Evolutionary conservation across 495 filamentous ascomycete genomes (phyloP).

Genomic region (Penicillium verhagenii): DNA sequence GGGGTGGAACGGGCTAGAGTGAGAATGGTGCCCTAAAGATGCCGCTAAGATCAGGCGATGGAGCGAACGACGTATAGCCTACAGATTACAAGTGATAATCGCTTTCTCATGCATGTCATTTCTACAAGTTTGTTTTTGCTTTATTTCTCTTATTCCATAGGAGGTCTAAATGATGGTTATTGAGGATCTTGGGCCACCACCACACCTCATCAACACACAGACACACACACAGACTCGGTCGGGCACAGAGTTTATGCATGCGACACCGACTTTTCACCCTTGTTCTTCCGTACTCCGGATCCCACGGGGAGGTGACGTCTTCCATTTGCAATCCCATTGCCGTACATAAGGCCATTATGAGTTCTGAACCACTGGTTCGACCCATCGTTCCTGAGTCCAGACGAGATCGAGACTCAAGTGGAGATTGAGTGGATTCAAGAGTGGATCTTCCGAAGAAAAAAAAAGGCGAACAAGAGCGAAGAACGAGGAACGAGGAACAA

Average conservation of each 20-base stretch:
- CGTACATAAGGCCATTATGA: constrained; percentile 18
- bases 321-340: constrained; percentile 3
- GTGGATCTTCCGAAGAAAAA: constrained; percentile 8
- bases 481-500: no score
- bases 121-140: no score
- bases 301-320: constrained; percentile 17
- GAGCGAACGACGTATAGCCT: neutral
- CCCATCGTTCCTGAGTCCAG: constrained; percentile 24
- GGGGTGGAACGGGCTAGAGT: constrained; percentile 15
- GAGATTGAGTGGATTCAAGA: constrained; percentile 11
- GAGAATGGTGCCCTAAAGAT: constrained; percentile 14
- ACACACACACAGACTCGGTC: no score
- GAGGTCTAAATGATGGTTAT: neutral
- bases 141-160: neutral
- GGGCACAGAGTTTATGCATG: constrained; percentile 6
- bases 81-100: neutral
- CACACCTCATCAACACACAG: constrained; percentile 1
- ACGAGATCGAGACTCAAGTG: constrained; percentile 17
- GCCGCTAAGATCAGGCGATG: constrained; percentile 17
- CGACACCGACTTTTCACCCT: constrained; percentile 26
- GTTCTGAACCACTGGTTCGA: constrained; percentile 22
- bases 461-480: constrained; percentile 11
- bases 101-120: constrained; percentile 2
- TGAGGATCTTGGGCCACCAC: neutral
- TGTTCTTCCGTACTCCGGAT: neutral